Percentiles rank a stretch among this genome's conserved stretches.
phyloP scores from a whole-genome alignment of 305 asterid species.

The Fraxinus angustifolia region DNA sequence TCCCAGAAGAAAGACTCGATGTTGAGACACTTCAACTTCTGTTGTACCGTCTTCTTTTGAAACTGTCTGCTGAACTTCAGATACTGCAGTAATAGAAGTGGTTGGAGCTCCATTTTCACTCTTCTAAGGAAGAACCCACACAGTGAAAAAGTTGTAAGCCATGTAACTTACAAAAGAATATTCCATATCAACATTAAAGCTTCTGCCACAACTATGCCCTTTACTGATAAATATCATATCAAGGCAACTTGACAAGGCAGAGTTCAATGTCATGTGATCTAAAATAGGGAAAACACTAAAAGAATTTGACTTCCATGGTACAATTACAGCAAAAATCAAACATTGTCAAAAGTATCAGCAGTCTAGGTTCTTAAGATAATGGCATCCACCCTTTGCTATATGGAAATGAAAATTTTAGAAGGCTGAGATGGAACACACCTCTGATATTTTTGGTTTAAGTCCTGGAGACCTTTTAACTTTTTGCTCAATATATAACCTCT shows the following conservation, averaged over 20 bases:
- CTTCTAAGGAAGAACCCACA: slow-evolving; percentile 19
- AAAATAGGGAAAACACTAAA: neutral
- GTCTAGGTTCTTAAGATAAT: neutral
- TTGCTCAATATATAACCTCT: slow-evolving; percentile 35
- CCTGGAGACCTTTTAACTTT: slow-evolving; percentile 36
- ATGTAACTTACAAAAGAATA: neutral
- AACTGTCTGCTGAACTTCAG: slow-evolving; percentile 39
- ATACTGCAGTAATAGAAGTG: slow-evolving; percentile 34
- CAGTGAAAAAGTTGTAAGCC: neutral
- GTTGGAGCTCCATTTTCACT: slow-evolving; percentile 57
- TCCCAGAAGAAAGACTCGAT: slow-evolving; percentile 85
- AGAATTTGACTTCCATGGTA: neutral
- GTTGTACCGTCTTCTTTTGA: slow-evolving; percentile 29
- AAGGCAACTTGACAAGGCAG: neutral
- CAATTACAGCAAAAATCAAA: neutral
- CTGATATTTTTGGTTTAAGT: slow-evolving; percentile 20
- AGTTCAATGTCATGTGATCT: neutral
- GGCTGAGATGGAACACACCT: slow-evolving; percentile 23
- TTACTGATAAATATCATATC: slow-evolving; percentile 1
- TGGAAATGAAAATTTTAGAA: neutral
- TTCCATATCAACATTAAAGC: neutral
- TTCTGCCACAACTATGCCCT: neutral
- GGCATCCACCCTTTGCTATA: neutral
- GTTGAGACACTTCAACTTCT: slow-evolving; percentile 36
- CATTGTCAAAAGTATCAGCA: neutral